Evolutionary conservation across 2,329 filamentous ascomycete species (phyloP), one percentile per base, ranked within the genome.

Genomic region (Paecilomyces niveus): DNA sequence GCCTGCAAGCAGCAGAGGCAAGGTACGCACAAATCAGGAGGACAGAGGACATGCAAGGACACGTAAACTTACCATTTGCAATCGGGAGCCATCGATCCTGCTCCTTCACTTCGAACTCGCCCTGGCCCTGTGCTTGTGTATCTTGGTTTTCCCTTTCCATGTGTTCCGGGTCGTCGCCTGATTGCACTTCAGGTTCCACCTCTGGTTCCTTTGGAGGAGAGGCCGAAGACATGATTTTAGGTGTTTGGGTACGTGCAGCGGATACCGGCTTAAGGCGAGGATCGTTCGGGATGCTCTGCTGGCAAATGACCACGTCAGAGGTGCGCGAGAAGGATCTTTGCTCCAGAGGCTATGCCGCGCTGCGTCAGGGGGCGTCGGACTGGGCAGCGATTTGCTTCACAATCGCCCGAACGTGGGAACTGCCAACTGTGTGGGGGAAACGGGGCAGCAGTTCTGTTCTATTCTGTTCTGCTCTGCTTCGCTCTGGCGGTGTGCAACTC

Each of bases 51-150:
- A 67, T 71, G 72, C 69, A 74, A 70, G 70, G 67, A 68, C 66
- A 70, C 66, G 68, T 63, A 66, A 78, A 94, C 94, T 85, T 85
- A 99, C 94, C 94, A 92, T 99, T 99, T 81, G 94, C 94, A 85
- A 99, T 99, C 76, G 94, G 94, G 76, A 99, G 85, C 94, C 94
- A 99, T 83, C 94, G 84, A 80, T 99, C 94, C 80, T 99, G 94
- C 80, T 99, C 94, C 84, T 97, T 97, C 78, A 97, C 93, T 80
- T 97, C 93, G 76, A 97, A 96, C 81, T 97, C 93, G 78, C 91
- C 86, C 78, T 89, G 83, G 76, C 84, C 88, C 77, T 83, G 83
- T 76, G 83, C 82, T 81, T 91, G 88, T 86, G 83, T 81, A 76
- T 92, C 89, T 81, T 76, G 75, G 60, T 78, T 74, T 59, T 78